phyloP scores from a whole-genome alignment of 1,284 basidiomycete genomes.

The Takashimella koratensis region DNA sequence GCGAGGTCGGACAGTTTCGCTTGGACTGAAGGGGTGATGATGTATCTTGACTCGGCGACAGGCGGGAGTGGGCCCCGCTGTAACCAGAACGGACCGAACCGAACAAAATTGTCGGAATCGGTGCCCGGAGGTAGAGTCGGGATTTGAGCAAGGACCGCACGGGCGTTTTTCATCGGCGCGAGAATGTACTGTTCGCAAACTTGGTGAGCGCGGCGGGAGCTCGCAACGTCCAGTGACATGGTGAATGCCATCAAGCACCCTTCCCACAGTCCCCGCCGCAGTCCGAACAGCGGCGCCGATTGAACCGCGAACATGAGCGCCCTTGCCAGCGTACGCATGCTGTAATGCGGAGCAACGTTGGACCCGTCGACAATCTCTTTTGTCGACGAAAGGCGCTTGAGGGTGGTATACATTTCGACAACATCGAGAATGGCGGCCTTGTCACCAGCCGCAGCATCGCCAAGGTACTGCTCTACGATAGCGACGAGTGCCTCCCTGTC shows the following conservation, averaged over 20 bases:
- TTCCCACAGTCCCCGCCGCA: slow-evolving; percentile 89
- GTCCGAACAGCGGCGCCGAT: slow-evolving; percentile 69
- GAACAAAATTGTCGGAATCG: slow-evolving; percentile 62
- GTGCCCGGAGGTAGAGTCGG: slow-evolving; percentile 59
- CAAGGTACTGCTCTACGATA: slow-evolving; percentile 89
- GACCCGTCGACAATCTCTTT: slow-evolving; percentile 92
- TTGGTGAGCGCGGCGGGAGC: slow-evolving; percentile 63
- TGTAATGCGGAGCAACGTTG: slow-evolving; percentile 93
- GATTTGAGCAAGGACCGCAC: slow-evolving; percentile 67
- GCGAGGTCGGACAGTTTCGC: slow-evolving; percentile 88
- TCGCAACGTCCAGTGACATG: slow-evolving; percentile 81
- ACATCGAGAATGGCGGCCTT: slow-evolving; percentile 84
- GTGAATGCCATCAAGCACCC: slow-evolving; percentile 97
- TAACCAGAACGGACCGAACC: slow-evolving; percentile 90
- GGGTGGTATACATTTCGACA: slow-evolving; percentile 82
- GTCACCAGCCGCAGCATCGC: slow-evolving; percentile 76
- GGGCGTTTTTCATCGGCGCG: slow-evolving; percentile 72
- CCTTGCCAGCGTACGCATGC: slow-evolving; percentile 91
- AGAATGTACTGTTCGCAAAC: slow-evolving; percentile 79
- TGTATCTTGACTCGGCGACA: slow-evolving; percentile 66
- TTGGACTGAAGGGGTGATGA: slow-evolving; percentile 96
- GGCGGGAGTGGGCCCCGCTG: slow-evolving; percentile 63
- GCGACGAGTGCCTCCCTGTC: slow-evolving; percentile 85
- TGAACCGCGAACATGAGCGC: slow-evolving; percentile 89
- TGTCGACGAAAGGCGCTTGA: slow-evolving; percentile 72